Percentiles rank a stretch among this genome's conserved stretches.
These are phyloP conservation scores for Diutina scorzettiae DNA, from an alignment of 1,139 yeast genomes.

Conservation along the genomic window DNA sequence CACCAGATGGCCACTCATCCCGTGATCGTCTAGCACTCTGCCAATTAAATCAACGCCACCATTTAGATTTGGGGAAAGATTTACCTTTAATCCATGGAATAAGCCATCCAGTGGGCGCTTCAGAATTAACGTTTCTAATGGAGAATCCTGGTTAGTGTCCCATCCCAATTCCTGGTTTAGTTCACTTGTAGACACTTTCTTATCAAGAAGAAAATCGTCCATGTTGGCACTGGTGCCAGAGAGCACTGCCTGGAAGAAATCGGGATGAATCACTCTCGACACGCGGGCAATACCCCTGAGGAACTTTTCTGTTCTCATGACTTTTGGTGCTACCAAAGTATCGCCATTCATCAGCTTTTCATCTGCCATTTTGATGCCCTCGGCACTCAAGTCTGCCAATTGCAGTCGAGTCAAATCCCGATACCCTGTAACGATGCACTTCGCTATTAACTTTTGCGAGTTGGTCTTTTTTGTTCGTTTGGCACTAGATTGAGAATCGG, in stretches of 20 bases:
- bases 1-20: conserved; percentile 21
- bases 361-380: conserved; percentile 29
- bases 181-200: conserved; percentile 17
- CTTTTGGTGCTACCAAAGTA: conserved; percentile 63
- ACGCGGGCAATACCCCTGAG: conserved; percentile 32
- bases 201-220: conserved; percentile 26
- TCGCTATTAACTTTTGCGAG: neutral
- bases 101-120: neutral
- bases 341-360: conserved; percentile 14
- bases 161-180: conserved; percentile 24
- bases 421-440: conserved; percentile 46
- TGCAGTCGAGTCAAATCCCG: conserved; percentile 29
- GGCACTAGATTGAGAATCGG: no score
- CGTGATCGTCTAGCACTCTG: conserved; percentile 56
- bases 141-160: neutral
- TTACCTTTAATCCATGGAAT: conserved; percentile 34
- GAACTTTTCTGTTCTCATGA: conserved; percentile 78
- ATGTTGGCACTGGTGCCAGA: conserved; percentile 17
- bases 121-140: neutral
- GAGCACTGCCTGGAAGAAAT: conserved; percentile 32
- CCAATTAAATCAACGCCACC: conserved; percentile 57
- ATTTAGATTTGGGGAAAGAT: conserved; percentile 49
- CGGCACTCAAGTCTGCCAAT: conserved; percentile 14
- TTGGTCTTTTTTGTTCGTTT: neutral
- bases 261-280: conserved; percentile 33